Evolutionary conservation across 2,329 filamentous ascomycete genomes (phyloP).

Genomic region (Colletotrichum tropicicola): DNA sequence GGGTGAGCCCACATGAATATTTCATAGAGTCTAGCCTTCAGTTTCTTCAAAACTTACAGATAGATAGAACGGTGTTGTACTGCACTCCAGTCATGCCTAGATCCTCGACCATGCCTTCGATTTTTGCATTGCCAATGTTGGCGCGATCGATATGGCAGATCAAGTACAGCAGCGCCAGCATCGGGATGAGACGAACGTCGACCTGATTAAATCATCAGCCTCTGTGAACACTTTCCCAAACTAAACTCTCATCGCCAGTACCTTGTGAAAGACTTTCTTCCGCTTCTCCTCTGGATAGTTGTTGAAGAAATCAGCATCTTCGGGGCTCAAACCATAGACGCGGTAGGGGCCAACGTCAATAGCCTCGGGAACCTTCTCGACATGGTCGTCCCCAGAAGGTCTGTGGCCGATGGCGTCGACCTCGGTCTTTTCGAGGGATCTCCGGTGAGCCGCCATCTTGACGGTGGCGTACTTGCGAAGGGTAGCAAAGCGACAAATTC

Average conservation of each 20-base stretch:
- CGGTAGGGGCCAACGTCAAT: conserved; percentile 40
- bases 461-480: too few relatives aligned
- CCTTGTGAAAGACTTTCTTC: conserved; percentile 35
- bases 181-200: conserved; percentile 42
- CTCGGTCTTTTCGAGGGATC: conserved; percentile 27
- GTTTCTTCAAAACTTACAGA: conserved; percentile 64
- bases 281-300: conserved; percentile 36
- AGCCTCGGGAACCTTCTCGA: conserved; percentile 31
- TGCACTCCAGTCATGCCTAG: conserved; percentile 60
- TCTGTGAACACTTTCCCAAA: not conserved
- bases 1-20: not conserved
- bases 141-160: conserved; percentile 65
- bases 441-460: conserved; percentile 7
- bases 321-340: conserved; percentile 37
- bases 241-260: too few relatives aligned
- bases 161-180: conserved; percentile 67
- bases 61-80: conserved; percentile 59
- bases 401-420: conserved; percentile 15
- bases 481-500: too few relatives aligned
- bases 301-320: conserved; percentile 41
- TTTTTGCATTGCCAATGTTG: conserved; percentile 62
- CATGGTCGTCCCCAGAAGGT: not conserved
- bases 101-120: conserved; percentile 44
- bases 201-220: not conserved
- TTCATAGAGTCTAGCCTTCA: conserved; percentile 49